Base-by-base conservation (phyloP, 1,284 basidiomycete species). In the Gastroboletus turbinatus region DNA sequence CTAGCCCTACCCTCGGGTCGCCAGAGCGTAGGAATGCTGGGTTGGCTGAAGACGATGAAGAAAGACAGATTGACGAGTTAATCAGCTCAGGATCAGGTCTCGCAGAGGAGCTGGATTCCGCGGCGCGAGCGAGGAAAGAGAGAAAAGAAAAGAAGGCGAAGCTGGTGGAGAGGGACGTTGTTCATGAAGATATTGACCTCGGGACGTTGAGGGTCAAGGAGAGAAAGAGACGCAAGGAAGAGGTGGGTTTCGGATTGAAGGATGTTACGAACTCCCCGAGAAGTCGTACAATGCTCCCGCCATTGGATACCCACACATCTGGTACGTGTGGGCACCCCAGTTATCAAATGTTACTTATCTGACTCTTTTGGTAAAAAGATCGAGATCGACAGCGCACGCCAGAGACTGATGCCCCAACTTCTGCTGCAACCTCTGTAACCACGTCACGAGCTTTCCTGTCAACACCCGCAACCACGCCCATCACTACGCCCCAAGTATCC, bases 1-100 rank as follows among this genome's bases (percentile, higher is more conserved):
- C 81, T 1, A 88, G 85, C 61, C 87, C 87, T 5, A 82, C 84
- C 6, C 82, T 85, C 62, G 84, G 84, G n/a, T 85, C 83, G 3
- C 82, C 85, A 16, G 75, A 83, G 38, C 76, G 80, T 40, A 72
- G 78, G 62, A 78, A 78, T 55, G 80, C 79, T 9, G 82, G 77
- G 4, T 64, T 83, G 14, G 82, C 80, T 8, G 82, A 82, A 58
- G 82, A 85, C 45, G 82, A 80, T 32, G 84, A 86, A 57, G 84
- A 83, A 60, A 68, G 67, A 30, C 64, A 66, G 25, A 69, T 67
- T 14, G 68, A 67, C 30, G 63, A 66, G 40, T 50, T 67, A 13
- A 56, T 69, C 38, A 42, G 11, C 21, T 55, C 59, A 42, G 54
- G 60, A 19, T 50, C 58, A 23, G 54, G 30, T 56, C 33, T 44